phyloP scores from a whole-genome alignment of 2,329 filamentous ascomycete species.

The Colletotrichum siamense region DNA sequence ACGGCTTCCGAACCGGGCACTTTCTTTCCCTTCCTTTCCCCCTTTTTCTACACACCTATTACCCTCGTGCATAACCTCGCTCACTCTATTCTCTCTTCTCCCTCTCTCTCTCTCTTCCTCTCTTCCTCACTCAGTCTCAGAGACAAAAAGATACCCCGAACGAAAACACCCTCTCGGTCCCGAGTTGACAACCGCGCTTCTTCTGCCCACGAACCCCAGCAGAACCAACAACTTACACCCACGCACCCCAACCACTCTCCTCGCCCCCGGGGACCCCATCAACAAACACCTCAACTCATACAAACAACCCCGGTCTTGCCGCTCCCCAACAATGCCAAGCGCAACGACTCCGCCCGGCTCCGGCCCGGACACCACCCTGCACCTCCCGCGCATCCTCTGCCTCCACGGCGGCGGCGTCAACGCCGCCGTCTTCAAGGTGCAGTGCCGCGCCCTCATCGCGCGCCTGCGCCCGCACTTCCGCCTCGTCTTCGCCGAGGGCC shows the following conservation, averaged over 20 bases:
- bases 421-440: constrained; percentile 70
- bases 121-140: not conserved
- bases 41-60: not conserved
- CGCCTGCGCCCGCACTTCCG: constrained; percentile 65
- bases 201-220: not conserved
- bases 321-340: constrained; percentile 5
- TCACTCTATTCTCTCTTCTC: not conserved
- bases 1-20: not conserved
- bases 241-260: not conserved
- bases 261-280: not conserved
- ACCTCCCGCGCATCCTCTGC: constrained; percentile 73
- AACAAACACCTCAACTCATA: not conserved
- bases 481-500: constrained; percentile 75
- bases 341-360: not conserved
- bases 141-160: not conserved
- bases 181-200: not conserved
- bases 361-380: constrained; percentile 15
- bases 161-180: not conserved
- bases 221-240: not conserved
- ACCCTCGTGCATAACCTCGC: not conserved
- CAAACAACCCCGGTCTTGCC: not conserved
- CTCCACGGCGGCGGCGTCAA: constrained; percentile 83
- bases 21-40: not conserved
- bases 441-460: constrained; percentile 62
- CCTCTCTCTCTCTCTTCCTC: not conserved